These are phyloP conservation scores for Macrocybe gigantea DNA, from an alignment of 768 basidiomycete species.

Conservation along the genomic window DNA sequence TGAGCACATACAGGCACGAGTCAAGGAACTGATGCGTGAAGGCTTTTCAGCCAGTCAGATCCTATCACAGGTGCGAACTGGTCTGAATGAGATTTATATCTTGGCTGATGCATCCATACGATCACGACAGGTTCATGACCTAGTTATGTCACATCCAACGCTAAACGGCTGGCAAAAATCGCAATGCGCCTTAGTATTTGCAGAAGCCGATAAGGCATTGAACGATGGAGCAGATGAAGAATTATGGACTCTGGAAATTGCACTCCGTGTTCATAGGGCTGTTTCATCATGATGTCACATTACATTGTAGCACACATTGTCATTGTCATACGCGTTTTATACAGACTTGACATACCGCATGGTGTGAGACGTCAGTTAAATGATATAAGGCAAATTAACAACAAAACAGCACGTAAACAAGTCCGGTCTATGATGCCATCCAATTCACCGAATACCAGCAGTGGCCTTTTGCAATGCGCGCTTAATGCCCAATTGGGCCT, in stretches of 20 bases:
- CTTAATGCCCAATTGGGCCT: slow-evolving; percentile 93
- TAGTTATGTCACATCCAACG: slow-evolving; percentile 77
- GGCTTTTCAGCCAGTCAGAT: slow-evolving; percentile 93
- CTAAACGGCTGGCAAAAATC: slow-evolving; percentile 80
- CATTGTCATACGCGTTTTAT: not conserved
- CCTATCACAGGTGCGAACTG: slow-evolving; percentile 66
- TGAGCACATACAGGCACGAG: slow-evolving; percentile 59
- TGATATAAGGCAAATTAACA: slow-evolving; percentile 10
- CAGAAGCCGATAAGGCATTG: slow-evolving; percentile 93
- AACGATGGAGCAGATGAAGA: slow-evolving; percentile 98
- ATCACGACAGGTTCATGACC: slow-evolving; percentile 74
- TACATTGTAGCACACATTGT: not conserved
- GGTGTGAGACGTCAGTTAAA: not conserved
- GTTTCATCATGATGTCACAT: slow-evolving; percentile 21
- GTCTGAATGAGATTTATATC: slow-evolving; percentile 4
- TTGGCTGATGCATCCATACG: slow-evolving; percentile 2
- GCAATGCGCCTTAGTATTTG: slow-evolving; percentile 74
- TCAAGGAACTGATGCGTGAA: slow-evolving; percentile 73
- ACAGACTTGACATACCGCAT: not conserved
- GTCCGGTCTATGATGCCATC: slow-evolving; percentile 13
- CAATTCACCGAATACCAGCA: slow-evolving; percentile 72
- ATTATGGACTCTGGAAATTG: slow-evolving; percentile 88
- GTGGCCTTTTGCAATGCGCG: slow-evolving; percentile 98
- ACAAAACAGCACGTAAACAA: slow-evolving; percentile 15
- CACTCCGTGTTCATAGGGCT: slow-evolving; percentile 68